Conservation (phyloP, 2,329 filamentous ascomycete genomes). For the Zasmidium angulare region DNA sequence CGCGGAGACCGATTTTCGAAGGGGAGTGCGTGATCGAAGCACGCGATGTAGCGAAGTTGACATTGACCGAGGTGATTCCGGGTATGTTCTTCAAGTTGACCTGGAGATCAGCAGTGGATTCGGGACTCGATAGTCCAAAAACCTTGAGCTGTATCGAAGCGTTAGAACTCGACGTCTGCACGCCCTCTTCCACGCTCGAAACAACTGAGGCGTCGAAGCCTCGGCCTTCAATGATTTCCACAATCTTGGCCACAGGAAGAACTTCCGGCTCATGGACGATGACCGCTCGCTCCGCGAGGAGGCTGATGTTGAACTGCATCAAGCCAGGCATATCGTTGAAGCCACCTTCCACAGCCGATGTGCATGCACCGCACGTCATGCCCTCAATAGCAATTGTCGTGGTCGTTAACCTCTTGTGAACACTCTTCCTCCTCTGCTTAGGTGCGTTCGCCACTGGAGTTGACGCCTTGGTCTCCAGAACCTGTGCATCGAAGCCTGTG, state of each 20-base stretch:
- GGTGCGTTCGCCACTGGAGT: slow-evolving; percentile 35
- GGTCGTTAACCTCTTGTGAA: slow-evolving; percentile 52
- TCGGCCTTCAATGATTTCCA: slow-evolving; percentile 80
- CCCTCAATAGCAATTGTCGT: slow-evolving; percentile 90
- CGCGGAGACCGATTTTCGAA: slow-evolving; percentile 71
- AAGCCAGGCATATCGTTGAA: slow-evolving; percentile 77
- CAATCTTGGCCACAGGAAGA: slow-evolving; percentile 71
- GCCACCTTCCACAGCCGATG: slow-evolving; percentile 81
- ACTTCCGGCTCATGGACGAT: slow-evolving; percentile 76
- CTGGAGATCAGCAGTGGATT: slow-evolving; percentile 71
- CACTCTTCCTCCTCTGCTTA: slow-evolving; percentile 38
- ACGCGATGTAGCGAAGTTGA: slow-evolving; percentile 72
- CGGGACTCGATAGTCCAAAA: slow-evolving; percentile 73
- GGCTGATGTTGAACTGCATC: slow-evolving; percentile 87
- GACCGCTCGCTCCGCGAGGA: slow-evolving; percentile 88
- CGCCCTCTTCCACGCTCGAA: slow-evolving; percentile 65
- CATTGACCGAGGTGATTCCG: slow-evolving; percentile 71
- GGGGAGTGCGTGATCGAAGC: slow-evolving; percentile 73
- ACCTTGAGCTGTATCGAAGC: slow-evolving; percentile 76
- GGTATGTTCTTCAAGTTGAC: slow-evolving; percentile 61
- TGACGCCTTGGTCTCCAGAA: slow-evolving; percentile 68
- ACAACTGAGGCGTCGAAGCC: slow-evolving; percentile 86
- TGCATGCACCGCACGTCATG: slow-evolving; percentile 98
- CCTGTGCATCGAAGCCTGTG: slow-evolving; percentile 83
- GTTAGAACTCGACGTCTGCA: slow-evolving; percentile 53